Evolutionary conservation across 192 early-diverging fungal genomes (phyloP).

Genomic region (Backusella psychrophila): DNA sequence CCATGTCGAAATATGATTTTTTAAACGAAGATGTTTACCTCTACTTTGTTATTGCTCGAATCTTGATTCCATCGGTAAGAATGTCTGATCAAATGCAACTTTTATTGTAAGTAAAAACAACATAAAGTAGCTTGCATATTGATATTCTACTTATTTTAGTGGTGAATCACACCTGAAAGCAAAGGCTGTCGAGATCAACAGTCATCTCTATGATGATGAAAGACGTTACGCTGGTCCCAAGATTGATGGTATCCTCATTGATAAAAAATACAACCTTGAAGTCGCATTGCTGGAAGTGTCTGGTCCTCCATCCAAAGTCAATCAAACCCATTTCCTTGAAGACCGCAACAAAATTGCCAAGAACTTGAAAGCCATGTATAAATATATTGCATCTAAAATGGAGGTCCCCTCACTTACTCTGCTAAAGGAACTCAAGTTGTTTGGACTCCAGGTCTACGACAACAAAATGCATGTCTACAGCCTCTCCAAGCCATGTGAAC

Average conservation of each 20-base stretch:
- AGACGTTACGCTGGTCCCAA: not conserved
- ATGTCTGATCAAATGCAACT: too few species aligned
- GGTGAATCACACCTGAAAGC: not conserved
- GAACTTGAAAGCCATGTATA: not conserved
- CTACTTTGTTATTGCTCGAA: too few species aligned
- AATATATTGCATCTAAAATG: not conserved
- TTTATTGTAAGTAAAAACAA: too few species aligned
- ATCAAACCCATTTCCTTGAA: not conserved
- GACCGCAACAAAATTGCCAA: not conserved
- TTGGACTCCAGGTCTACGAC: not conserved
- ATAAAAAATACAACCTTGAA: not conserved
- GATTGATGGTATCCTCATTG: not conserved
- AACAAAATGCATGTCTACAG: not conserved
- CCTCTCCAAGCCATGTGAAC: not conserved
- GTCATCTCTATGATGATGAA: not conserved
- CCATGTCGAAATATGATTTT: too few species aligned
- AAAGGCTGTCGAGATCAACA: not conserved
- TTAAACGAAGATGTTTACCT: too few species aligned
- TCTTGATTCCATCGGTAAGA: too few species aligned
- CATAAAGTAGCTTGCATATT: too few species aligned
- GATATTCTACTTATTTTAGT: too few species aligned
- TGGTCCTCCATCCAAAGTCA: not conserved
- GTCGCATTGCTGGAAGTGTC: not conserved
- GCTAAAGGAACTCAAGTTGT: not conserved
- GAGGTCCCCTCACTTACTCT: not conserved